A percentile compares a stretch with the other conserved stretches of the same genome.
These are phyloP conservation scores for Debaryomyces sp. DNA, from an alignment of 1,139 yeast species.

Conservation along the genomic window DNA sequence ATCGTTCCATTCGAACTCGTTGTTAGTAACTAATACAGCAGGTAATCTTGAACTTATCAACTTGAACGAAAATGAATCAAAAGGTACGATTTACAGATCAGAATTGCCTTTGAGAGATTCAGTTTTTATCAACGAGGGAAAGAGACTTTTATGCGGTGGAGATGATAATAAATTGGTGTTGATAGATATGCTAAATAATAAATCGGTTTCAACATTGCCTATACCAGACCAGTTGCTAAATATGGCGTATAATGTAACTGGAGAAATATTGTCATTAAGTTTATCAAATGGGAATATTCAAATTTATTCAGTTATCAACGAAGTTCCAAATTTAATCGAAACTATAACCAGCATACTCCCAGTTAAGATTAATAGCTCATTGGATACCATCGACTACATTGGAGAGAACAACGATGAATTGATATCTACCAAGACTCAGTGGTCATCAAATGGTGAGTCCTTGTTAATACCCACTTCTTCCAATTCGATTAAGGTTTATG, in stretches of 20 bases:
- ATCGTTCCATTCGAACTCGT: slow-evolving; percentile 22
- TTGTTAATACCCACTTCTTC: slow-evolving; percentile 47
- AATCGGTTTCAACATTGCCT: slow-evolving; percentile 30
- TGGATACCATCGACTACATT: slow-evolving; percentile 38
- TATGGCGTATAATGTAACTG: slow-evolving; percentile 62
- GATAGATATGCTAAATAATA: slow-evolving; percentile 49
- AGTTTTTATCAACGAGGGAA: slow-evolving; percentile 69
- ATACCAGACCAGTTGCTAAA: slow-evolving; percentile 60
- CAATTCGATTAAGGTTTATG: slow-evolving; percentile 36
- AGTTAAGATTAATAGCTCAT: slow-evolving; percentile 35
- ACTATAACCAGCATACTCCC: slow-evolving; percentile 46
- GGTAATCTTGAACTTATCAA: slow-evolving; percentile 40
- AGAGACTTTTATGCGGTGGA: slow-evolving; percentile 71
- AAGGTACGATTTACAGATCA: slow-evolving; percentile 38
- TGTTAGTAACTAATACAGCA: slow-evolving; percentile 34
- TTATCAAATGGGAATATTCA: slow-evolving; percentile 69
- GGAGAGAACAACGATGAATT: slow-evolving; percentile 46
- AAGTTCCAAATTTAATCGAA: slow-evolving; percentile 38
- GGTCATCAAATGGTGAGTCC: slow-evolving; percentile 55
- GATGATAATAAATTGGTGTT: slow-evolving; percentile 68
- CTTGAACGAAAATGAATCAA: slow-evolving; percentile 21
- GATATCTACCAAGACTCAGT: slow-evolving; percentile 32
- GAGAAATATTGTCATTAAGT: slow-evolving; percentile 53
- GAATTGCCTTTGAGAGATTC: slow-evolving; percentile 71
- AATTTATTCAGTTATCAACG: slow-evolving; percentile 61